phyloP scores from a whole-genome alignment of 805 yeast genomes.

The Candida nemodendra region DNA sequence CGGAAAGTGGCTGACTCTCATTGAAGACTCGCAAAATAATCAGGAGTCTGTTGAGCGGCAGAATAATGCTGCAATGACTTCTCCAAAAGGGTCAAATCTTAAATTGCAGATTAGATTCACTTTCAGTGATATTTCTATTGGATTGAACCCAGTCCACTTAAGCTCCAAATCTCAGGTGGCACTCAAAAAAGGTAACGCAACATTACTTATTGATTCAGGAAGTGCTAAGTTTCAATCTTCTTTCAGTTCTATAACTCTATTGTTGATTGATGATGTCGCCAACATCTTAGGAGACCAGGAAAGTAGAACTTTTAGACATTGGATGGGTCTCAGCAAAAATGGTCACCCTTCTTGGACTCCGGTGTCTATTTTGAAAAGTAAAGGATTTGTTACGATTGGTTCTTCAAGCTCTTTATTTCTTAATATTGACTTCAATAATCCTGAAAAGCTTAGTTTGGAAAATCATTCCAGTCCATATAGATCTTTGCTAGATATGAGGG shows the following conservation, averaged over 20 bases:
- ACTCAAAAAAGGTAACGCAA: constrained; percentile 54
- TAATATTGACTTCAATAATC: constrained; percentile 24
- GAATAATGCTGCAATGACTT: neutral
- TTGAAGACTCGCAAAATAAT: constrained; percentile 29
- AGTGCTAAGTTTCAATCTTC: constrained; percentile 33
- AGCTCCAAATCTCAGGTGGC: constrained; percentile 51
- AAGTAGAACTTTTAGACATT: constrained; percentile 21
- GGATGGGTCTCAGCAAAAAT: constrained; percentile 21
- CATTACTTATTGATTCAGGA: constrained; percentile 35
- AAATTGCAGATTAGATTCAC: constrained; percentile 28
- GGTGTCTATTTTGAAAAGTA: constrained; percentile 36
- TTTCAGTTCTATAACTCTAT: constrained; percentile 46
- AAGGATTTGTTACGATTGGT: constrained; percentile 58
- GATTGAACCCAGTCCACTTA: constrained; percentile 62
- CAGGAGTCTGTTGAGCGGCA: constrained; percentile 12
- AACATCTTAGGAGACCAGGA: constrained; percentile 35
- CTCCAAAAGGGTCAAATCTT: neutral
- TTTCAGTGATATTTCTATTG: constrained; percentile 55
- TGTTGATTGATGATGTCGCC: constrained; percentile 62
- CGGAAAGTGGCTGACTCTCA: constrained; percentile 53
- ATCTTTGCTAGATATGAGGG: constrained; percentile 42
- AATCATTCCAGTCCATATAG: constrained; percentile 10
- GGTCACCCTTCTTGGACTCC: constrained; percentile 38
- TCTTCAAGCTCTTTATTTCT: constrained; percentile 38
- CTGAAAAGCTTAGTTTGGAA: neutral